Percentiles rank a stretch among this genome's conserved stretches.
These are phyloP conservation scores for Wallacemonas sp. DNA, from an alignment of 208 protist species.

Conservation along the genomic window DNA sequence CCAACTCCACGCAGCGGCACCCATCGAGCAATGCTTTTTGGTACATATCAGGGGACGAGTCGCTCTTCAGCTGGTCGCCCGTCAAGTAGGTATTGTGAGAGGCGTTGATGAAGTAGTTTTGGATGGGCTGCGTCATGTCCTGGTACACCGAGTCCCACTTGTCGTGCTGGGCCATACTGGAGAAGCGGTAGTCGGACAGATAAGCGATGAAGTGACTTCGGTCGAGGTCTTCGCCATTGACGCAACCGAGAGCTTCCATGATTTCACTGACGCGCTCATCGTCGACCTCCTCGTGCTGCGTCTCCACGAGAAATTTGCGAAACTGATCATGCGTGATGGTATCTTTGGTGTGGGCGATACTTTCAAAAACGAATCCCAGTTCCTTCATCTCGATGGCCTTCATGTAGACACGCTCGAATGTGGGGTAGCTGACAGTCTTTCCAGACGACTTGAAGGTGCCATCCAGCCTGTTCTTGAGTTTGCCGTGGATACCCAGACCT, in stretches of 20 bases:
- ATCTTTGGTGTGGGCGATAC: slow-evolving; percentile 16
- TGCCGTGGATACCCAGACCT: slow-evolving; percentile 51
- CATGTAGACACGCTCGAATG: slow-evolving; percentile 53
- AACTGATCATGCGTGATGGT: slow-evolving; percentile 55
- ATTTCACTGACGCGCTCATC: slow-evolving; percentile 36
- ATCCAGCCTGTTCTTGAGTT: slow-evolving; percentile 37
- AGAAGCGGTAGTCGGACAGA: slow-evolving; percentile 35
- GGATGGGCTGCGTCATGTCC: slow-evolving; percentile 85
- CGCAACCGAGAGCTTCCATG: slow-evolving; percentile 34
- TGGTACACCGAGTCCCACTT: slow-evolving; percentile 53
- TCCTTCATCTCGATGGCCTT: slow-evolving; percentile 44
- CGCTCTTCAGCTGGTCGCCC: slow-evolving; percentile 89
- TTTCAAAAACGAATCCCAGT: slow-evolving; percentile 51
- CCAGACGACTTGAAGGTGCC: slow-evolving; percentile 25
- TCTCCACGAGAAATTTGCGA: slow-evolving; percentile 36
- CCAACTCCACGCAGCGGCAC: slow-evolving; percentile 82
- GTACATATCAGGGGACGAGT: slow-evolving; percentile 63
- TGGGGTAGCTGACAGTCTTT: slow-evolving; percentile 32
- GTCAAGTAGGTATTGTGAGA: slow-evolving; percentile 97
- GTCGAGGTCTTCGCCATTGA: slow-evolving; percentile 28
- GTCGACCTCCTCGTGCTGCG: slow-evolving; percentile 44
- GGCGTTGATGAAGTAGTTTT: slow-evolving; percentile 90
- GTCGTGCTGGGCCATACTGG: slow-evolving; percentile 29
- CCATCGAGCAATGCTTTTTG: slow-evolving; percentile 65
- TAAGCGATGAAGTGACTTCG: slow-evolving; percentile 46